phyloP scores from a whole-genome alignment of 768 basidiomycete species.

The Pholiota conissans region DNA sequence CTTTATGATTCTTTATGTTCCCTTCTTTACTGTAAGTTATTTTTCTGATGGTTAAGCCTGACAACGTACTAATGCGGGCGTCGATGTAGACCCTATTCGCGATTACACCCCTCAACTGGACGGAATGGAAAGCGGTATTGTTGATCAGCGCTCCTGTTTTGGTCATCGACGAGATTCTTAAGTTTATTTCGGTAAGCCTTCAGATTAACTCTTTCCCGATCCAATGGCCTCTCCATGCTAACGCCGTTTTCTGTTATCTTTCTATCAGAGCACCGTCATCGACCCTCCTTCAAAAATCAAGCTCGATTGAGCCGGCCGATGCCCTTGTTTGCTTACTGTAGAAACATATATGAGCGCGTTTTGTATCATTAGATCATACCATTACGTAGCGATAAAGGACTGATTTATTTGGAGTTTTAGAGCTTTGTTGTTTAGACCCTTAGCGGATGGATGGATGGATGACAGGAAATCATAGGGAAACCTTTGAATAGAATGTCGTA shows the following conservation, averaged over 20 bases:
- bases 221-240: background rate
- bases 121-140: constrained; percentile 93
- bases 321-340: constrained; percentile 1
- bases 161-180: constrained; percentile 87
- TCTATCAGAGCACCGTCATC: background rate
- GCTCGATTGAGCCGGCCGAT: background rate
- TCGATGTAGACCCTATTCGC: constrained; percentile 72
- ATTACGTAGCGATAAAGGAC: background rate
- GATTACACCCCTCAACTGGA: constrained; percentile 92
- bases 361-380: background rate
- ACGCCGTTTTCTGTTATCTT: too few relatives aligned
- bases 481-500: background rate
- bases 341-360: constrained; percentile 1
- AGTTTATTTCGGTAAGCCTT: constrained; percentile 69
- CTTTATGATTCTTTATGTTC: constrained; percentile 94
- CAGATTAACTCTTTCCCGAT: background rate
- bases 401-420: background rate
- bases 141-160: constrained; percentile 87
- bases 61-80: constrained; percentile 3
- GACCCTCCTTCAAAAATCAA: constrained; percentile 2
- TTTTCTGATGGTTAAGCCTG: background rate
- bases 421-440: background rate
- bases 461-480: background rate
- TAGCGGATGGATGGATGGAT: background rate
- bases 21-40: constrained; percentile 84